Percentiles rank a stretch among this genome's conserved stretches.
These are phyloP conservation scores for Neoboletus brunneissimus DNA, from an alignment of 768 basidiomycete genomes.

Conservation along the genomic window DNA sequence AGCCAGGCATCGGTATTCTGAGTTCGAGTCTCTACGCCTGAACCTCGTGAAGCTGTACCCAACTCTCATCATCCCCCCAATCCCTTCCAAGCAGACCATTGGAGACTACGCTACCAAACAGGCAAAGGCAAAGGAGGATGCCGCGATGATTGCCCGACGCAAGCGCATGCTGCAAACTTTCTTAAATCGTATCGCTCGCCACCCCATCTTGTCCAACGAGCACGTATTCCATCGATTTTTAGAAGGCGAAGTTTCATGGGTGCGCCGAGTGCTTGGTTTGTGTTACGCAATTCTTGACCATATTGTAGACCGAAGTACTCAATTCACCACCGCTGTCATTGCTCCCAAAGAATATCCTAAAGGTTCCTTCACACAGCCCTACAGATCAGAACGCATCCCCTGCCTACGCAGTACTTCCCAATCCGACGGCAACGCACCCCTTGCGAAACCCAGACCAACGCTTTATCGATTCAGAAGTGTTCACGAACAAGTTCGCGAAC, in stretches of 20 bases:
- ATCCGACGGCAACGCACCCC: conserved; percentile 84
- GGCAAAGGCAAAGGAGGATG: conserved; percentile 94
- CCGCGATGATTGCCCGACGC: conserved; percentile 83
- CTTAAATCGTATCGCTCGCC: conserved; percentile 82
- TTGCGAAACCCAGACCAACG: conserved; percentile 92
- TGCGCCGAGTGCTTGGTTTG: conserved; percentile 34
- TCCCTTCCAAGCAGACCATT: conserved; percentile 94
- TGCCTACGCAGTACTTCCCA: conserved; percentile 83
- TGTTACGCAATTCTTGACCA: conserved; percentile 4
- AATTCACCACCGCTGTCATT: conserved; percentile 89
- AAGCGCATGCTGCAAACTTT: conserved; percentile 97
- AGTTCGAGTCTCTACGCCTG: conserved; percentile 90
- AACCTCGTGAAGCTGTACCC: conserved; percentile 88
- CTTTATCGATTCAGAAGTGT: conserved; percentile 93
- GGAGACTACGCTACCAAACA: conserved; percentile 98
- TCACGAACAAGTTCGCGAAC: conserved; percentile 92
- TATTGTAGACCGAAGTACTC: conserved; percentile 76
- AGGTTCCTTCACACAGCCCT: conserved; percentile 93
- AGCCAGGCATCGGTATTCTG: conserved; percentile 90
- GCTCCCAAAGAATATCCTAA: conserved; percentile 92
- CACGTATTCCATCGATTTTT: conserved; percentile 96
- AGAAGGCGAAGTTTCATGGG: conserved; percentile 96
- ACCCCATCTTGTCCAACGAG: conserved; percentile 95
- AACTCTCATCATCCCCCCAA: conserved; percentile 94
- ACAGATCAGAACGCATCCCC: conserved; percentile 70